Percentiles rank a stretch among this genome's conserved stretches.
phyloP scores from a whole-genome alignment of 108 stramenopile genomes.

The Halocafeteria seosinensis region DNA sequence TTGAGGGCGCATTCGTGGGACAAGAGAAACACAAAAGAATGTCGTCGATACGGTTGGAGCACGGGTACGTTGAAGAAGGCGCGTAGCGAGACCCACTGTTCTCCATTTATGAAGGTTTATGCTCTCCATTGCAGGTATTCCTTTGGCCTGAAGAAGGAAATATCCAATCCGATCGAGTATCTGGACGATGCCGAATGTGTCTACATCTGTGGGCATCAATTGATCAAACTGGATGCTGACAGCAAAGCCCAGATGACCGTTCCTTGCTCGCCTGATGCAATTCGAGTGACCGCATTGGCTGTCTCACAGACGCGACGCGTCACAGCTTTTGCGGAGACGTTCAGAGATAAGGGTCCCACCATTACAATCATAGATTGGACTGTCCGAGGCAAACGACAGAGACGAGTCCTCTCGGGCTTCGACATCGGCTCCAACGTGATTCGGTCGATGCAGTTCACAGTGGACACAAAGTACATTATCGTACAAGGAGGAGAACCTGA shows the following conservation, averaged over 20 bases:
- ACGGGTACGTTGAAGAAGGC: too few relatives aligned
- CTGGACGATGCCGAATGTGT: slow-evolving; percentile 26
- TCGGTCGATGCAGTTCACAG: slow-evolving; percentile 21
- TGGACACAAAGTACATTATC: slow-evolving; percentile 26
- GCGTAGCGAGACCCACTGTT: too few relatives aligned
- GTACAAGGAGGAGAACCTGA: slow-evolving; percentile 37
- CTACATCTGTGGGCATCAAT: slow-evolving; percentile 28
- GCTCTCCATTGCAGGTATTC: slow-evolving; percentile 17
- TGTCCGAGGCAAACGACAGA: not conserved
- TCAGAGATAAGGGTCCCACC: not conserved
- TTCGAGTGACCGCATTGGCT: slow-evolving; percentile 26
- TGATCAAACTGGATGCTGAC: slow-evolving; percentile 29
- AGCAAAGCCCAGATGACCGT: slow-evolving; percentile 25
- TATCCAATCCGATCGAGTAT: slow-evolving; percentile 19
- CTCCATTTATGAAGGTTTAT: too few relatives aligned
- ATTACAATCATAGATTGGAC: not conserved
- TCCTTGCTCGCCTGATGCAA: slow-evolving; percentile 10
- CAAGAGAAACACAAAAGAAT: too few relatives aligned
- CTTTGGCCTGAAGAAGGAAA: slow-evolving; percentile 31
- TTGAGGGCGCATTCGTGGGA: too few relatives aligned
- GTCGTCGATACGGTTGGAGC: too few relatives aligned
- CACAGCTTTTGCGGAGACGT: not conserved
- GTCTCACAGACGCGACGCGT: too few relatives aligned
- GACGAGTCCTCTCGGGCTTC: not conserved
- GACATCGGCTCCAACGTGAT: slow-evolving; percentile 23